A percentile compares a stretch with the other conserved stretches of the same genome.
phyloP scores from a whole-genome alignment of 176 grass and related monocot genomes.

The Avena atlantica region DNA sequence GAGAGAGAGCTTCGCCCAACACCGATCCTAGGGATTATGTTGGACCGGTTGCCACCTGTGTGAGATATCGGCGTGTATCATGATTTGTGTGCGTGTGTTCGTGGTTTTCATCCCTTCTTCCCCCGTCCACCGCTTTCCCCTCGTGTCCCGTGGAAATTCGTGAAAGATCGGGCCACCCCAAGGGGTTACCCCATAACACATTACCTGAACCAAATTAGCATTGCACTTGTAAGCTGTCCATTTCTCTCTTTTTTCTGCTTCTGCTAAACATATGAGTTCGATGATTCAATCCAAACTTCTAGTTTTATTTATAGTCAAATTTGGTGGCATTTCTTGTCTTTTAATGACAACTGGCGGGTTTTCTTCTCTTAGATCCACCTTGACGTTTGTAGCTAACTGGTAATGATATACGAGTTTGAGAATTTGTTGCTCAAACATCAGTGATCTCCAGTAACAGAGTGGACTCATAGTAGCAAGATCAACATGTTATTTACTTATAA shows the following conservation, averaged over 20 bases:
- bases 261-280: background rate
- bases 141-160: too few relatives aligned
- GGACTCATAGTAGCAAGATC: background rate
- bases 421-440: background rate
- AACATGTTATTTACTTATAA: background rate
- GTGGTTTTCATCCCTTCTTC: too few relatives aligned
- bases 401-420: background rate
- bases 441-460: background rate
- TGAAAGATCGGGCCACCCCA: too few relatives aligned
- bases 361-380: background rate
- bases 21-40: too few relatives aligned
- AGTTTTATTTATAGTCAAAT: too few relatives aligned
- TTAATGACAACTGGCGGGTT: background rate
- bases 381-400: background rate
- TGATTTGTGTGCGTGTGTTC: too few relatives aligned
- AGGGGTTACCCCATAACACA: too few relatives aligned
- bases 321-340: background rate
- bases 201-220: background rate
- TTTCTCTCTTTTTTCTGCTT: constrained; percentile 15
- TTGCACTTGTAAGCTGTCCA: background rate
- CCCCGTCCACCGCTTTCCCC: too few relatives aligned
- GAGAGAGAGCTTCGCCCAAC: too few relatives aligned
- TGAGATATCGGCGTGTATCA: too few relatives aligned
- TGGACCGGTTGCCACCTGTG: too few relatives aligned
- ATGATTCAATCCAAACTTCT: too few relatives aligned